Evolutionary conservation across 805 yeast genomes (phyloP).

Genomic region (Starmerella apicola): DNA sequence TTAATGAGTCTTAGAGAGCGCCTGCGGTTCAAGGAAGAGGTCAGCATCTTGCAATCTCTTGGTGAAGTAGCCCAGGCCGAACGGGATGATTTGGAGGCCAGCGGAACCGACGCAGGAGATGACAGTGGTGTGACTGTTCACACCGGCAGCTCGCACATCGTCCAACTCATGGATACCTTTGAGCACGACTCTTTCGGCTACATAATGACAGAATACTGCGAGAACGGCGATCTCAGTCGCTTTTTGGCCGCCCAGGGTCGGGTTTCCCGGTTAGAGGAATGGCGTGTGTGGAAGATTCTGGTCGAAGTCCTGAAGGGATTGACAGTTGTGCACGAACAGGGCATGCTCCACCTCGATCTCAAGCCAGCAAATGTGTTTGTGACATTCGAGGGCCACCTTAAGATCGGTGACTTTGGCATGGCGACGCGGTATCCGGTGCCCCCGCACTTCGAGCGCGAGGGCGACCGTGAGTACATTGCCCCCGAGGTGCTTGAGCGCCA

Average conservation of each 20-base stretch:
- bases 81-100: background rate
- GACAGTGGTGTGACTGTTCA: slow-evolving; percentile 27
- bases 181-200: slow-evolving; percentile 58
- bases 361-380: slow-evolving; percentile 93
- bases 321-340: slow-evolving; percentile 61
- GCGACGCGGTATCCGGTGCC: slow-evolving; percentile 65
- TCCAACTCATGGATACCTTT: slow-evolving; percentile 77
- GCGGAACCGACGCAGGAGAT: background rate
- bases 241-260: slow-evolving; percentile 70
- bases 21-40: slow-evolving; percentile 57
- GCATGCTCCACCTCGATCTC: slow-evolving; percentile 75
- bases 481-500: slow-evolving; percentile 83
- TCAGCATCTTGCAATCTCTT: slow-evolving; percentile 40
- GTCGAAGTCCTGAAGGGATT: slow-evolving; percentile 70
- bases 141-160: slow-evolving; percentile 65
- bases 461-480: slow-evolving; percentile 94
- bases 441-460: slow-evolving; percentile 71
- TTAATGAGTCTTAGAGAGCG: slow-evolving; percentile 34
- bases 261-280: slow-evolving; percentile 74
- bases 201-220: slow-evolving; percentile 91
- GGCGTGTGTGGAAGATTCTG: slow-evolving; percentile 94
- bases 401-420: slow-evolving; percentile 94
- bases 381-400: slow-evolving; percentile 86
- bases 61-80: slow-evolving; percentile 5
- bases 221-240: slow-evolving; percentile 77